Conservation (phyloP, 495 filamentous ascomycete species). For the Trypethelium eluteriae region DNA sequence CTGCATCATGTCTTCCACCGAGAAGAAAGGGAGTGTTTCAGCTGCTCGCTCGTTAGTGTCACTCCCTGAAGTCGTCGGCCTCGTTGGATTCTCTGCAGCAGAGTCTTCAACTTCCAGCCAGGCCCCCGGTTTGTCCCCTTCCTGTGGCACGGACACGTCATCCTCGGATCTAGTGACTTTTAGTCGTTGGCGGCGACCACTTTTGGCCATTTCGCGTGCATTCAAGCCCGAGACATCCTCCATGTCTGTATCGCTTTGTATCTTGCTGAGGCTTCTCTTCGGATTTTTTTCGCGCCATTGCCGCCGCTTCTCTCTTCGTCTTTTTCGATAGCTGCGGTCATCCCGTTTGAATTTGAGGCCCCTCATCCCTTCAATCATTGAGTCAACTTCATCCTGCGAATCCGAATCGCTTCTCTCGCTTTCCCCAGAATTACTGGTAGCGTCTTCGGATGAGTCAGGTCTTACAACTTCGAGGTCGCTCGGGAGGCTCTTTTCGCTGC, state of each 20-base stretch:
- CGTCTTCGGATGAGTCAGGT: slow-evolving; percentile 34
- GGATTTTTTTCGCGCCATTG: slow-evolving; percentile 22
- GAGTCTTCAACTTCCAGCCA: not conserved
- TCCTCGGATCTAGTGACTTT: not conserved
- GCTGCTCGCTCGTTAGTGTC: not conserved
- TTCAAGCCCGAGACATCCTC: slow-evolving; percentile 19
- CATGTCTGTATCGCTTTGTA: slow-evolving; percentile 31
- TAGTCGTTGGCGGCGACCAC: slow-evolving; percentile 5
- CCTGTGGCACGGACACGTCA: not conserved
- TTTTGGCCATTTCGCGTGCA: slow-evolving; percentile 5
- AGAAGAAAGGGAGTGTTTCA: slow-evolving; percentile 6
- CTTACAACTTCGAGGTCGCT: slow-evolving; percentile 32
- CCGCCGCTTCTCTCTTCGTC: slow-evolving; percentile 21
- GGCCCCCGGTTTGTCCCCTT: not conserved
- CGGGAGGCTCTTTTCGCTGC: slow-evolving; percentile 28
- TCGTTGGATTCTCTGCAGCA: not conserved
- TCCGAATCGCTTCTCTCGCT: slow-evolving; percentile 12
- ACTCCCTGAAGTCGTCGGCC: slow-evolving; percentile 1
- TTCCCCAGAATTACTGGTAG: slow-evolving; percentile 19
- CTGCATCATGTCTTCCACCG: slow-evolving; percentile 3
- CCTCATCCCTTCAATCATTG: not conserved
- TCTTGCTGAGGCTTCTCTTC: slow-evolving; percentile 31
- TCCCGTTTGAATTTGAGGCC: not conserved
- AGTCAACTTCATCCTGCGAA: not conserved
- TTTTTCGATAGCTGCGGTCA: slow-evolving; percentile 3